phyloP scores from a whole-genome alignment of 257 asterid species.

The Plantago elongata region DNA sequence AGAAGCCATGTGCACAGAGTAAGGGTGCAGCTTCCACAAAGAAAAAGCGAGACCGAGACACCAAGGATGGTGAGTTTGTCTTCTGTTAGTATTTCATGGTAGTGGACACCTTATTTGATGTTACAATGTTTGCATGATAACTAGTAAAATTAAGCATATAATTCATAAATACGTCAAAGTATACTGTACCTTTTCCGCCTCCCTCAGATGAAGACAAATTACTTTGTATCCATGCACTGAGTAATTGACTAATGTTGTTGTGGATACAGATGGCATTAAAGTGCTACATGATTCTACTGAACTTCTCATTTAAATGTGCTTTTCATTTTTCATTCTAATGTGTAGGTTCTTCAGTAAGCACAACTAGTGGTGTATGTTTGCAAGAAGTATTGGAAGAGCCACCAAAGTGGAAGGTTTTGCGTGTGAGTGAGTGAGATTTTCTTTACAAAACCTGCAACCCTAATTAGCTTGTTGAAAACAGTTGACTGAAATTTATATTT shows the following conservation, averaged over 20 bases:
- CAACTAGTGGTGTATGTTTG: conserved; percentile 50
- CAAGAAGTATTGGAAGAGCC: conserved; percentile 87
- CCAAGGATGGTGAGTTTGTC: conserved; percentile 40
- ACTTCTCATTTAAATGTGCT: conserved; percentile 7
- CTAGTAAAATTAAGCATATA: conserved; percentile 8
- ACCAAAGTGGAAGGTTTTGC: conserved; percentile 98
- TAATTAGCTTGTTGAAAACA: conserved; percentile 7
- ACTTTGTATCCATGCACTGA: conserved; percentile 9
- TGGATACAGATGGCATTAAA: conserved; percentile 10
- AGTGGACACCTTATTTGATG: conserved; percentile 10
- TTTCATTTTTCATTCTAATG: conserved; percentile 22
- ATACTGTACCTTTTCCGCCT: conserved; percentile 5
- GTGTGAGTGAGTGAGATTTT: conserved; percentile 87
- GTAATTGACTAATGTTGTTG: not conserved
- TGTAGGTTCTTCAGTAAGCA: conserved; percentile 49
- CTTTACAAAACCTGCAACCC: conserved; percentile 23
- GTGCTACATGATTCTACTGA: conserved; percentile 1
- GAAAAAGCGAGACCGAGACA: conserved; percentile 59
- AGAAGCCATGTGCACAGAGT: conserved; percentile 43
- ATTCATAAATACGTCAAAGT: conserved; percentile 6
- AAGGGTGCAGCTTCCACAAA: conserved; percentile 44
- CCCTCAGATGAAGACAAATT: not conserved
- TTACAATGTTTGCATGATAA: conserved; percentile 16
- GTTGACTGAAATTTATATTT: conserved; percentile 11
- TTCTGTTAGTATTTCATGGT: conserved; percentile 18